Evolutionary conservation across 2,329 filamentous ascomycete species (phyloP).

Genomic region (Phyllosticta citribraziliensis): DNA sequence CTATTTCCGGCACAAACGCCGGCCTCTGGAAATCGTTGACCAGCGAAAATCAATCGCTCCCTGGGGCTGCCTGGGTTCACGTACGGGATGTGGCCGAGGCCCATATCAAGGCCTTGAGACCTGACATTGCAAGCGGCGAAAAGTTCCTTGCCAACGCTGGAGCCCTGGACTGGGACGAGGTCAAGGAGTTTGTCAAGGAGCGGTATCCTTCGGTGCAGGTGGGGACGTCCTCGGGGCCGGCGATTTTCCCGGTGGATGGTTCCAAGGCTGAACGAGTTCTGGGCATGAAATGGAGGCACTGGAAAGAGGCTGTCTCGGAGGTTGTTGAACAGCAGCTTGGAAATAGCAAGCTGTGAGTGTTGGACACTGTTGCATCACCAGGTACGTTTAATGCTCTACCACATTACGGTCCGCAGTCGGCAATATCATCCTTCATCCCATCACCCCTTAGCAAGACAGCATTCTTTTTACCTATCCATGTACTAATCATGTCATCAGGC

Average conservation of each 20-base stretch:
- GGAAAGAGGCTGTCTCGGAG: constrained; percentile 3
- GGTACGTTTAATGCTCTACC: background rate
- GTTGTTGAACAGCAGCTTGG: constrained; percentile 5
- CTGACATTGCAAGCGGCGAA: constrained; percentile 9
- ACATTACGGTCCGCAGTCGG: background rate
- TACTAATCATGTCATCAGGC: background rate
- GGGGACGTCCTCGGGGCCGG: constrained; percentile 9
- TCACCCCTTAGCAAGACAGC: background rate
- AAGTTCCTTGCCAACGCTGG: constrained; percentile 12
- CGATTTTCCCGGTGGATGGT: constrained; percentile 10
- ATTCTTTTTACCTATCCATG: background rate
- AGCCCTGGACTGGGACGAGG: constrained; percentile 13
- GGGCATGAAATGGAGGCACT: constrained; percentile 11
- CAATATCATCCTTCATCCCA: background rate
- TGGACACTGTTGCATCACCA: background rate
- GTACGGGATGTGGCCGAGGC: constrained; percentile 20
- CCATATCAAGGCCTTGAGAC: constrained; percentile 16
- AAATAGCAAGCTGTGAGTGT: background rate
- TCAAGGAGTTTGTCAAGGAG: constrained; percentile 13
- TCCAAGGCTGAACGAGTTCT: constrained; percentile 13
- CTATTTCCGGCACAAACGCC: constrained; percentile 15
- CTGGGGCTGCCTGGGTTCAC: constrained; percentile 14
- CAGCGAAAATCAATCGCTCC: constrained; percentile 12
- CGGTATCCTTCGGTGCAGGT: constrained; percentile 13
- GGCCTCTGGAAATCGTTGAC: constrained; percentile 13